Evolutionary conservation across 2,329 filamentous ascomycete genomes (phyloP).

Genomic region (Fusarium sp.): DNA sequence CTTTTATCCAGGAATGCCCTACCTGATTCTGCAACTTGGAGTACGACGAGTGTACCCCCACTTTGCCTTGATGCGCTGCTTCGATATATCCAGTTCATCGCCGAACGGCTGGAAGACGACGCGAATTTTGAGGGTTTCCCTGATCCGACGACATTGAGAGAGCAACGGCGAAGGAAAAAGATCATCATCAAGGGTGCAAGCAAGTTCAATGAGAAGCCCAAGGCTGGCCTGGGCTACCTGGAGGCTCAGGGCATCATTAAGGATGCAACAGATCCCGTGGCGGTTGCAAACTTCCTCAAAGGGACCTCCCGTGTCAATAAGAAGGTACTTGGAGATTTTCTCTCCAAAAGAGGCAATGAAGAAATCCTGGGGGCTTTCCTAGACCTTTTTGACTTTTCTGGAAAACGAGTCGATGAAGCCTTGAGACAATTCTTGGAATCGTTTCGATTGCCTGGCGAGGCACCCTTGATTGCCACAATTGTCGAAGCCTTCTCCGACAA

Average conservation of each 20-base stretch:
- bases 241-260: conserved; percentile 89
- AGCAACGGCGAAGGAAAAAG: conserved; percentile 85
- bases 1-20: conserved; percentile 94
- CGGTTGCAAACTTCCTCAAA: conserved; percentile 88
- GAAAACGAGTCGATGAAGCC: conserved; percentile 91
- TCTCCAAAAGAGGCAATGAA: conserved; percentile 93
- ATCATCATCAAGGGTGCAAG: conserved; percentile 88
- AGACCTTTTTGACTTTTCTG: conserved; percentile 87
- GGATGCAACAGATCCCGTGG: conserved; percentile 79
- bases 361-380: conserved; percentile 88
- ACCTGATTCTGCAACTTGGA: conserved; percentile 98
- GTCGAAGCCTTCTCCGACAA: conserved; percentile 89
- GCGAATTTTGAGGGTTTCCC: conserved; percentile 77
- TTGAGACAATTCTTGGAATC: conserved; percentile 88
- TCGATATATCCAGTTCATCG: conserved; percentile 91
- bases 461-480: conserved; percentile 92
- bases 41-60: conserved; percentile 96
- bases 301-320: conserved; percentile 92
- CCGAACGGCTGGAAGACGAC: conserved; percentile 84
- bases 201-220: conserved; percentile 97
- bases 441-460: conserved; percentile 95
- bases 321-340: conserved; percentile 89
- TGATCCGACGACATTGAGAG: conserved; percentile 74
- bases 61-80: conserved; percentile 93
- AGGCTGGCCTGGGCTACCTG: conserved; percentile 88